Conservation (phyloP, 306 rosid species). For the Geum urbanum region DNA sequence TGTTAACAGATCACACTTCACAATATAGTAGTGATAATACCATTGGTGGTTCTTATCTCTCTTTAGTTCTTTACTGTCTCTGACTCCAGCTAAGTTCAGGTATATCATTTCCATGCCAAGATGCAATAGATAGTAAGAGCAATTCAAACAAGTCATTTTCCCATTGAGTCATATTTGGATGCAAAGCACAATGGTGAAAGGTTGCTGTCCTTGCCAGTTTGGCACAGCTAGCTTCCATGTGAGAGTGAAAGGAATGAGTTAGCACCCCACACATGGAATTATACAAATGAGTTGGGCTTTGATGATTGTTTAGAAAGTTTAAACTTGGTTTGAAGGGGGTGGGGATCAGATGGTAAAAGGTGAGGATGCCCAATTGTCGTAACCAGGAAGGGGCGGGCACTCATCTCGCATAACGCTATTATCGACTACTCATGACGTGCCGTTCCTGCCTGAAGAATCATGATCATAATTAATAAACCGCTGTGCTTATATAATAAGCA, state of each 20-base stretch:
- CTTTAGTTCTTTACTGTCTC: too few relatives aligned
- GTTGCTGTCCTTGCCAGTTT: conserved; percentile 7
- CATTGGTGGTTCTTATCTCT: too few relatives aligned
- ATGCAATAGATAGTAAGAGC: neutral
- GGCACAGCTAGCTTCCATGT: conserved; percentile 1
- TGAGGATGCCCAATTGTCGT: conserved; percentile 65
- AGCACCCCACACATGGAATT: too few relatives aligned
- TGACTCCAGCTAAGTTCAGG: neutral
- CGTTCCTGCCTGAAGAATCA: conserved; percentile 93
- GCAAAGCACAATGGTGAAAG: neutral
- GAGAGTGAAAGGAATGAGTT: neutral
- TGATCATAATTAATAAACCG: rapidly evolving
- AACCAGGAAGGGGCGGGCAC: conserved; percentile 80
- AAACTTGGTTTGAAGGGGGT: neutral
- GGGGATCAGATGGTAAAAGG: conserved; percentile 61
- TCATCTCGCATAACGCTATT: conserved; percentile 45
- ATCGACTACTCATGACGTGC: conserved; percentile 71
- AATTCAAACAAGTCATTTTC: neutral
- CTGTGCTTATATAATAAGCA: neutral
- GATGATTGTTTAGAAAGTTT: neutral
- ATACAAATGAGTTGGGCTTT: too few relatives aligned
- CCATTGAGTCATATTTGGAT: neutral
- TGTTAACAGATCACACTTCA: neutral
- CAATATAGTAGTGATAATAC: too few relatives aligned
- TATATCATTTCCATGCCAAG: neutral